A percentile compares a stretch with the other conserved stretches of the same genome.
Conservation (phyloP, 2,329 filamentous ascomycete genomes). For the Colletotrichum kahawae region DNA sequence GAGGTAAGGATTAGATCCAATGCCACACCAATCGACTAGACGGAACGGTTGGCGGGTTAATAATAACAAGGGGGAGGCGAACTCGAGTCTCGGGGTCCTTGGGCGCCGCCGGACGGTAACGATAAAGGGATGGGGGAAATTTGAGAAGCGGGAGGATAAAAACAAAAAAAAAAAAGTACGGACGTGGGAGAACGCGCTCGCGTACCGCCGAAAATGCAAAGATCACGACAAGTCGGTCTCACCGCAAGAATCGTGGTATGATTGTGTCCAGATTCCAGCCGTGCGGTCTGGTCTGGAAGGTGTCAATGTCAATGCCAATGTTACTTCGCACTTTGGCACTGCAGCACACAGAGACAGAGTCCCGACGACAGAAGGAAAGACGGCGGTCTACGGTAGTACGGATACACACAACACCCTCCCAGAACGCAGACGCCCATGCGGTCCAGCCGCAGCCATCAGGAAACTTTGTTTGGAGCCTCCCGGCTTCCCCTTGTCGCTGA, state of each 20-base stretch:
- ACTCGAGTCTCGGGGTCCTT: background rate
- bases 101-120: background rate
- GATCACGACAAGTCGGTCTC: background rate
- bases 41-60: background rate
- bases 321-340: background rate
- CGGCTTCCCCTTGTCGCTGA: background rate
- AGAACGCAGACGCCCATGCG: background rate
- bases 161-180: background rate
- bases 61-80: conserved; percentile 5
- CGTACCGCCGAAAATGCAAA: background rate
- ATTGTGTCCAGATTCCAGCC: conserved; percentile 1
- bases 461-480: background rate
- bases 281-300: background rate
- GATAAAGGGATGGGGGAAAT: background rate
- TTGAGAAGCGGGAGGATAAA: background rate
- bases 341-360: background rate
- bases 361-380: background rate
- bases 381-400: background rate
- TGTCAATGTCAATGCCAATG: background rate
- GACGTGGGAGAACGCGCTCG: background rate
- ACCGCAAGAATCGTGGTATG: conserved; percentile 5
- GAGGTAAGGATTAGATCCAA: background rate
- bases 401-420: background rate
- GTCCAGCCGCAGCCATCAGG: conserved; percentile 5
- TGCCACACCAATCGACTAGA: background rate